Base-by-base conservation (phyloP, 2,329 filamentous ascomycete genomes). In the Hymenoscyphus linearis region DNA sequence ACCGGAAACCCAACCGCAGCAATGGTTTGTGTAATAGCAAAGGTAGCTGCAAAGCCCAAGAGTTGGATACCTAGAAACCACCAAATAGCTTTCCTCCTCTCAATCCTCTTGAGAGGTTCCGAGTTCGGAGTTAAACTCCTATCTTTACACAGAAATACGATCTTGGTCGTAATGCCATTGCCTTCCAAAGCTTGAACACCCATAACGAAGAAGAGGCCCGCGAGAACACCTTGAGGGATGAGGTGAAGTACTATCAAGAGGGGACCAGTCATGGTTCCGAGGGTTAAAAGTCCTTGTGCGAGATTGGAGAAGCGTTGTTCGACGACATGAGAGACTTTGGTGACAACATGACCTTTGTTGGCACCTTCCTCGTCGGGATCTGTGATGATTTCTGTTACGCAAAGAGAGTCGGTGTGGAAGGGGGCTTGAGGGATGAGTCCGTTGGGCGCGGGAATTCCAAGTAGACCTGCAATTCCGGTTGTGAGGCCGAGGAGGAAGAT, bases 201-300 rank as follows among this genome's bases (percentile, higher is more conserved):
- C 90, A 93, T 93, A 72, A 91, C 83, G 75, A 93, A 93, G 79
- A 93, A 93, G 27, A 93, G 80, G 0, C 90, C 90, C 0, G 89
- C 90, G 60, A 93, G 82, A 1, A 93, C 89, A 62, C 86, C 89
- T 70, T 92, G 89, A 0, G 90, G 90, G 66, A 93, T 90, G 10
- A 91, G 81, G 69, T 91, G 87, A 10, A 93, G 78, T 16, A 92
- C 88, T 22, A 86, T 76, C 1, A 93, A 82, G 2, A 93, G 78
- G 0, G 90, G 90, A 0, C 87, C 86, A 0, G 85, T 83, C 88
- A 93, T 93, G 62, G 90, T 91, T 52, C 88, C 88, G 4, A 93
- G 81, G 0, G 89, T 91, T 2, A 93, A 78, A 0, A 93, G 81
- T 3, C 90, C 90, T 74, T 93, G 89, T 0, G 86, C 85, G 2